Evolutionary conservation across 257 asterid genomes (phyloP), one percentile per base, ranked within the genome.

Genomic region (Scutellaria minor): DNA sequence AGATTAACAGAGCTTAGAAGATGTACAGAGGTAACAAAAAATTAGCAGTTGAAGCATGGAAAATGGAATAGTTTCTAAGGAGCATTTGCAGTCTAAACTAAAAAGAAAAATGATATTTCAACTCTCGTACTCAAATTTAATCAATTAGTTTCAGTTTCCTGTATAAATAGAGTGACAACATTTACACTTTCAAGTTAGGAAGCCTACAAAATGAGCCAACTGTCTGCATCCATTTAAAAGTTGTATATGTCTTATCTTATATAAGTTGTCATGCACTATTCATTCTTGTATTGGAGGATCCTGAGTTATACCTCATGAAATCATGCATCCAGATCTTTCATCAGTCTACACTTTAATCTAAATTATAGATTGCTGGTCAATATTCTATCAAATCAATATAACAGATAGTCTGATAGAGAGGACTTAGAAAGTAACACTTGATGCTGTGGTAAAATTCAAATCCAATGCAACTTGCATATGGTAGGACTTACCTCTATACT

Each of bases 401-500:
- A 50, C 68, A 48, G 6, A 58, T 47, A 52, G 37, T 31, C 37
- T 3, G 41, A 7, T n/a, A 7, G 2, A 27, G 15, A 22, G 52
- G 3, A 46, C 52, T 8, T 46, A 15, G 4, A 46, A 3, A 63
- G 10, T 9, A 7, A 31, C 53, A 46, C 9, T 37, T 20, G 51
- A 52, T 56, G 14, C 10, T 18, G 69, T 37, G 44, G 44, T 9
- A 22, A 15, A 70, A 59, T 44, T 31, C 51, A 52, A 64, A 14
- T 24, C 47, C 51, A 55, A 48, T 63, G 69, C 58, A 75, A 48
- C 31, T 52, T 13, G 47, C 56, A 65, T 37, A 54, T 24, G 54
- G 66, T 60, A 42, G 71, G 71, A 81, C 87, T 78, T 73, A 90
- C 98, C 92, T 88, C 94, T 41, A 90, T 78, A 58, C 82, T 64